Conservation (phyloP, 1,284 basidiomycete genomes). For the Abortiporus biennis region DNA sequence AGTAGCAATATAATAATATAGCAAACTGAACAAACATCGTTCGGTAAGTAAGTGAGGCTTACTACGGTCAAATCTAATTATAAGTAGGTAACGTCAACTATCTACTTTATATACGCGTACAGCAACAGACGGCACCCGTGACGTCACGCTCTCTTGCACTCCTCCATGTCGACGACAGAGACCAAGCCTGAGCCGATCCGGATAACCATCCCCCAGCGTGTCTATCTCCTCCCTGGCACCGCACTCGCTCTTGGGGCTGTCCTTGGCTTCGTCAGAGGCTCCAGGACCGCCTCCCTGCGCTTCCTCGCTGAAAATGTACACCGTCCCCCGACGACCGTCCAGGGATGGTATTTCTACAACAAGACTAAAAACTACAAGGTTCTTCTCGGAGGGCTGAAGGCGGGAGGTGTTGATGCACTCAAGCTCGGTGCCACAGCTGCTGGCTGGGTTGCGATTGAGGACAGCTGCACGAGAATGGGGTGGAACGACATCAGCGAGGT, state of each 20-base stretch:
- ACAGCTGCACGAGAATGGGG: constrained; percentile 44
- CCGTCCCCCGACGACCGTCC: constrained; percentile 71
- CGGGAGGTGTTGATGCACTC: constrained; percentile 51
- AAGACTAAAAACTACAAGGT: constrained; percentile 89
- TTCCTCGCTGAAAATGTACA: constrained; percentile 61
- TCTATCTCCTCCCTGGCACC: constrained; percentile 45
- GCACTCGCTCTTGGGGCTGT: constrained; percentile 56
- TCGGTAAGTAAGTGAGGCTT: no score
- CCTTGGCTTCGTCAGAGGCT: constrained; percentile 68
- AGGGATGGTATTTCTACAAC: constrained; percentile 90
- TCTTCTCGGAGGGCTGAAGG: constrained; percentile 66
- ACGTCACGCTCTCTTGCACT: no score
- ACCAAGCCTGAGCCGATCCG: constrained; percentile 24
- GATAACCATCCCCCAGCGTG: constrained; percentile 30
- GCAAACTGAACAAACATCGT: no score
- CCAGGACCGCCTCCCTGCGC: constrained; percentile 41
- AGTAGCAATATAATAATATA: no score
- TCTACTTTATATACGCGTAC: no score
- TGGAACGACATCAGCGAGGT: constrained; percentile 48
- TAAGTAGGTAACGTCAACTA: no score
- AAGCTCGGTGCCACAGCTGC: constrained; percentile 50
- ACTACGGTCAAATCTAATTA: no score
- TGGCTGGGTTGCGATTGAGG: constrained; percentile 67
- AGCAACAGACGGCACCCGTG: no score
- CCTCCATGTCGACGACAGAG: no score